Evolutionary conservation across 2,329 filamentous ascomycete species (phyloP), one percentile per base, ranked within the genome.

Genomic region (Microsporum canis): DNA sequence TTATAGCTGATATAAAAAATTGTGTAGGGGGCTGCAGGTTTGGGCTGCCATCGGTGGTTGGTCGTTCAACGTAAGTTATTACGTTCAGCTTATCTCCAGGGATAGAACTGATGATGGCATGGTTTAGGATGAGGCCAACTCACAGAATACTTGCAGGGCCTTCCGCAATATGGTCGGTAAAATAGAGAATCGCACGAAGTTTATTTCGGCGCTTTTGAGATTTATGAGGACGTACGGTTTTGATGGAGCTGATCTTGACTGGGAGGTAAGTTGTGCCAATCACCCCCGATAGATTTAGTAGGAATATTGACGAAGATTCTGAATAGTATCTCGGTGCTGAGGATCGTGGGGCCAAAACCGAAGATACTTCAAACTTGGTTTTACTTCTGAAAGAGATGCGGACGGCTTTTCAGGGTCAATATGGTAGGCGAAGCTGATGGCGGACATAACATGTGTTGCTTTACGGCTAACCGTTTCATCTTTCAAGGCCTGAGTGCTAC

Each of bases 11-110:
- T 14, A 14, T 41, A 41, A 41, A 41, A 23, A 41, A 3, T 41
- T 41, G 38, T 41, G n/a, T 41, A 41, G 38, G 3, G 63, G 56
- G 17, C 61, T 76, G 8, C 43, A 74, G 59, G 68, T 68, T 2
- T 75, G 67, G 65, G 69, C 78, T 36, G 14, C 68, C 3, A 64
- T 79, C 10, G 76, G 78, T 7, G 78, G 78, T 3, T 77, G 75
- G 75, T 68, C 68, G 0, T 41, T 41, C 38, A 41, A 41, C 38
- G 38, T 41, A 41, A n/a, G 38, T 41, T 12, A 41, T n/a, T 41
- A 29, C 34, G 53, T 14, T 12, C 38, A 1, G 38, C n/a, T 41
- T 41, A 5, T 41, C n/a, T 12, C 8, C n/a, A 41, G 38, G 38
- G n/a, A 41, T 12, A 41, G 38, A n/a, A 1, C 38, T 41, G 12